Base-by-base conservation (phyloP, 441 rosid species). In the Populus hybrid region DNA sequence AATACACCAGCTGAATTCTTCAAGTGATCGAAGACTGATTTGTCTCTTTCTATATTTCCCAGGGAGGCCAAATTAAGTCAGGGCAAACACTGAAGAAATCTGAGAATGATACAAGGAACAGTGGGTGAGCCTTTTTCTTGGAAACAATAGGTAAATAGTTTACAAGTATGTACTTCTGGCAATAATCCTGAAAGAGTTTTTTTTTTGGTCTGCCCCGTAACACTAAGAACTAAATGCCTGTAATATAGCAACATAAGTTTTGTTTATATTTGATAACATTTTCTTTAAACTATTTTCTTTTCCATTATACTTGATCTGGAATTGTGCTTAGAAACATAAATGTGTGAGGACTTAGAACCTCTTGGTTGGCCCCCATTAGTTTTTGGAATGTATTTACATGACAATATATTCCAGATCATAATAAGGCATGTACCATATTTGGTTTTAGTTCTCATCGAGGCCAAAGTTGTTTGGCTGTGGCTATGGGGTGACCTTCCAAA, bases 21-120 rank as follows among this genome's bases (percentile, higher is more conserved):
- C 18, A 14, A 26, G 35, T 46, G 74, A 61, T 64, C 20, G 66
- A 34, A 42, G 73, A 59, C 72, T 80, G 69, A 69, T 67, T 73
- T 72, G 73, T 78, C 63, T 16, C 23, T 28, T 68, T 83, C 14
- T 34, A 77, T 14, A 42, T 68, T 79, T 14, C 40, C 21, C 88
- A 94, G 97, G 97, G 90, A 79, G 90, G 86, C 72, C 95, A 86
- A 78, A 79, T 67, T 78, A 94, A 89, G 86, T 85, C 82, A 75
- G 81, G 81, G 67, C 86, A 79, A 78, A 77, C 88, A 34, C 74
- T 82, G 4, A 91, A 80, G 87, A 87, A 84, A 82, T 75, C 87
- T 34, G 90, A 91, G 80, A 82, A 69, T 66, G 90, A 79, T 75
- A 66, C 82, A 59, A 75, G 87, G 83, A 20, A 75, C 78, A 69